These are phyloP conservation scores for Calonectria multiphialidica DNA, from an alignment of 2,329 filamentous ascomycete genomes.

Conservation along the genomic window DNA sequence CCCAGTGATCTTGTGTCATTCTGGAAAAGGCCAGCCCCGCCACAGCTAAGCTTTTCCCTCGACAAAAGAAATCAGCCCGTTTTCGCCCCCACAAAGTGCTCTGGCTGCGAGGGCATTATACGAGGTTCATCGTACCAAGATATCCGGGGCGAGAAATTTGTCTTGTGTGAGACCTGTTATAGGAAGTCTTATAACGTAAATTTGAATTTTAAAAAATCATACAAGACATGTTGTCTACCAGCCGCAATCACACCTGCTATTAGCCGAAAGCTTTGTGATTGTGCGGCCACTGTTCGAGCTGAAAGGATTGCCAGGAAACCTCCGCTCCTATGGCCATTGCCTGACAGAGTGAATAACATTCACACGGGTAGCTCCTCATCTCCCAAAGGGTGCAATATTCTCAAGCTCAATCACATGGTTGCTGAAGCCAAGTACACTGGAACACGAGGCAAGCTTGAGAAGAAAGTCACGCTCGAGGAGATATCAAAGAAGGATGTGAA, in stretches of 20 bases:
- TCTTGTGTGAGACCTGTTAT: not conserved
- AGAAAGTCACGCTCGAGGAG: not conserved
- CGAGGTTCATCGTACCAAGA: not conserved
- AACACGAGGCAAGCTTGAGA: not conserved
- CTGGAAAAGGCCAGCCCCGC: not conserved
- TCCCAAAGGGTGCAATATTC: not conserved
- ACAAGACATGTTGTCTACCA: not conserved
- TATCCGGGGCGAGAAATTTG: fast-evolving
- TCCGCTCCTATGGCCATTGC: not conserved
- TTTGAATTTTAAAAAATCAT: not conserved
- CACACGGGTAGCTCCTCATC: no score
- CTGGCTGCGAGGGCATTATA: not conserved
- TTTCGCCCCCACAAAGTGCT: not conserved
- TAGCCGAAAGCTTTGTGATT: not conserved
- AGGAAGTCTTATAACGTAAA: not conserved
- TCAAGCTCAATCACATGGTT: not conserved
- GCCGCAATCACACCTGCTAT: not conserved
- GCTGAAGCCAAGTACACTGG: not conserved
- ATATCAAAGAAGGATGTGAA: not conserved
- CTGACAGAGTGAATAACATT: no score
- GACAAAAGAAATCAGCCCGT: not conserved
- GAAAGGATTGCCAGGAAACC: no score
- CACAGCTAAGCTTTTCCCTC: not conserved
- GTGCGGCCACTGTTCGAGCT: no score
- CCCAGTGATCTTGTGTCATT: not conserved